Evolutionary conservation across 1,284 basidiomycete species (phyloP), one percentile per base, ranked within the genome.

Genomic region (Thecaphora thlaspeos): DNA sequence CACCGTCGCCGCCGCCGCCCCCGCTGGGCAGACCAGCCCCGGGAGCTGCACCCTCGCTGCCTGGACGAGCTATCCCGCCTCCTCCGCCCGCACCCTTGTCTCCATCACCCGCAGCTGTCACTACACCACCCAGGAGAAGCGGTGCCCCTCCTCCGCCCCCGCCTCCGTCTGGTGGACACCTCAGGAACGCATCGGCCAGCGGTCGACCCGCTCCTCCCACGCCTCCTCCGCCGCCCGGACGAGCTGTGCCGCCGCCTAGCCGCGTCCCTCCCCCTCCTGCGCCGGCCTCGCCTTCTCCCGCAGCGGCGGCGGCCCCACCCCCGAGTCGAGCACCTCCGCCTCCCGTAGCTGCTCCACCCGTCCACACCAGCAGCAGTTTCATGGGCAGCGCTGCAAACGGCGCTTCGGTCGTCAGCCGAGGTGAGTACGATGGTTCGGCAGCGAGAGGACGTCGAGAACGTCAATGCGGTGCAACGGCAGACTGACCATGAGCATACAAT

Each of bases 61-160:
- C 48, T 43, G 40, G 42, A 14, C 34, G 42, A 19, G 37, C 39
- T 41, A 17, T n/a, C n/a, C n/a, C n/a, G n/a, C n/a, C n/a, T n/a
- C n/a, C n/a, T n/a, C n/a, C n/a, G n/a, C n/a, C n/a, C n/a, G n/a
- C n/a, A n/a, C n/a, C n/a, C n/a, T n/a, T n/a, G n/a, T n/a, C n/a
- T n/a, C n/a, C 50, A 21, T 12, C 32, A 3, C 40, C 50, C 37
- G 14, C 21, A 8, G 23, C 21, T 18, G 61, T 48, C 37, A 50
- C 65, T 3, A 55, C 50, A 21, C 51, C 55, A 24, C 55, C 61
- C 7, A 95, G 96, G 65, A 92, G 88, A 1, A 85, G 83, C 85
- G 95, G 91, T 58, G 87, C 83, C 21, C 89, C 89, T 26, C 87
- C 86, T 1, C 91, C 94, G 7, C 91, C 91, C 12, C 78, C 75